A percentile compares a stretch with the other conserved stretches of the same genome.
Conservation (phyloP, 2,329 filamentous ascomycete species). For the Talaromyces sp. region DNA sequence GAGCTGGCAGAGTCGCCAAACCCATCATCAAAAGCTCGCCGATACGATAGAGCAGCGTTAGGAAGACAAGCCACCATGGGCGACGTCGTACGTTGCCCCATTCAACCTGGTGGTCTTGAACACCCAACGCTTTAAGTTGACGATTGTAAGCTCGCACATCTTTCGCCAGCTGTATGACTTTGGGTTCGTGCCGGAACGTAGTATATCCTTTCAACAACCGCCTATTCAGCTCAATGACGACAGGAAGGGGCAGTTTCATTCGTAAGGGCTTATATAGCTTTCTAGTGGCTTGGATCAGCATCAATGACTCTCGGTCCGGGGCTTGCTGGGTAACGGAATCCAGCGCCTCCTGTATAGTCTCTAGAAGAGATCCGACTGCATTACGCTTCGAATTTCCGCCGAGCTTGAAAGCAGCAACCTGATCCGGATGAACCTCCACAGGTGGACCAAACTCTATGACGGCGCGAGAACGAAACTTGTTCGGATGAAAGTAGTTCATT, state of each 20-base stretch:
- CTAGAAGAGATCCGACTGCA: slow-evolving; percentile 78
- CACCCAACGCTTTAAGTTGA: slow-evolving; percentile 76
- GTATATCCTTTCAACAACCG: slow-evolving; percentile 87
- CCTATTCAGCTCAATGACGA: slow-evolving; percentile 90
- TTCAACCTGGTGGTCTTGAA: slow-evolving; percentile 90
- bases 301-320: slow-evolving; percentile 92
- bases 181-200: slow-evolving; percentile 83
- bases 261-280: slow-evolving; percentile 91
- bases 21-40: slow-evolving; percentile 72
- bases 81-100: slow-evolving; percentile 69
- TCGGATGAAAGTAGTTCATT: slow-evolving; percentile 99
- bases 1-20: slow-evolving; percentile 77
- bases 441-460: slow-evolving; percentile 93
- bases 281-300: slow-evolving; percentile 90
- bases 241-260: slow-evolving; percentile 86
- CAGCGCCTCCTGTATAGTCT: slow-evolving; percentile 80
- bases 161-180: slow-evolving; percentile 73
- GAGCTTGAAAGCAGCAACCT: slow-evolving; percentile 79
- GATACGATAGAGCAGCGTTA: slow-evolving; percentile 74
- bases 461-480: slow-evolving; percentile 94
- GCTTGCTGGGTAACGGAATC: slow-evolving; percentile 86
- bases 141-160: slow-evolving; percentile 82
- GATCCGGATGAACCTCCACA: slow-evolving; percentile 77
- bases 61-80: slow-evolving; percentile 67
- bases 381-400: slow-evolving; percentile 69